Evolutionary conservation across 495 filamentous ascomycete species (phyloP).

Genomic region (Penicillium pancosmium): DNA sequence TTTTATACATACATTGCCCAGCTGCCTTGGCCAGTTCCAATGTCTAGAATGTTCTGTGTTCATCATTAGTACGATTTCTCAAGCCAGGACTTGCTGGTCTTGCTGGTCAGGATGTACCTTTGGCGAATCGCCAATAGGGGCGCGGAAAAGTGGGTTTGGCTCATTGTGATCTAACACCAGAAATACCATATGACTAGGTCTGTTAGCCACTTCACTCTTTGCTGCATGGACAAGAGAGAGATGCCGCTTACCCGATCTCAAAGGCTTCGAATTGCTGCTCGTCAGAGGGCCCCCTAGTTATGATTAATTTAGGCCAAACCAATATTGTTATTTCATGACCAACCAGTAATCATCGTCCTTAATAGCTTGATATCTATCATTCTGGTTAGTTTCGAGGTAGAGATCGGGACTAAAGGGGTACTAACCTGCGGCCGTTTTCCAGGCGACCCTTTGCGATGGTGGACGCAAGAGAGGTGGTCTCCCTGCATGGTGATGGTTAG

Average conservation of each 20-base stretch:
- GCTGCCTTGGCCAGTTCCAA: conserved; percentile 15
- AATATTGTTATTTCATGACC: not conserved
- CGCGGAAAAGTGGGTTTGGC: conserved; percentile 10
- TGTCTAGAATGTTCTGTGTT: conserved; percentile 26
- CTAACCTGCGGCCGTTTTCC: conserved; percentile 13
- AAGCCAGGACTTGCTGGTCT: not conserved
- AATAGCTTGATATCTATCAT: conserved; percentile 13
- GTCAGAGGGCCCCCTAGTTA: conserved; percentile 11
- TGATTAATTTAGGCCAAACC: not conserved
- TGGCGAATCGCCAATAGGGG: conserved; percentile 8
- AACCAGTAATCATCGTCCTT: conserved; percentile 10
- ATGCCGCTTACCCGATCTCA: conserved; percentile 15
- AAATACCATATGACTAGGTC: not conserved
- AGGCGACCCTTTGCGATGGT: conserved; percentile 16
- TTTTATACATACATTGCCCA: conserved; percentile 13
- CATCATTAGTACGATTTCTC: not conserved
- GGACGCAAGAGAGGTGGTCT: conserved; percentile 23
- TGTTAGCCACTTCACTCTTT: not conserved
- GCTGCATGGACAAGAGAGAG: not conserved
- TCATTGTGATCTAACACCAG: conserved; percentile 4
- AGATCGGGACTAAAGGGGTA: not conserved
- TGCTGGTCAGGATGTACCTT: not conserved
- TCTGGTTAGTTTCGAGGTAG: not conserved
- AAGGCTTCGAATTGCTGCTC: conserved; percentile 23
- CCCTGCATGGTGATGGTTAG: not conserved